These are phyloP conservation scores for Camellia japonica DNA, from an alignment of 148 eudicot genomes.

Conservation along the genomic window DNA sequence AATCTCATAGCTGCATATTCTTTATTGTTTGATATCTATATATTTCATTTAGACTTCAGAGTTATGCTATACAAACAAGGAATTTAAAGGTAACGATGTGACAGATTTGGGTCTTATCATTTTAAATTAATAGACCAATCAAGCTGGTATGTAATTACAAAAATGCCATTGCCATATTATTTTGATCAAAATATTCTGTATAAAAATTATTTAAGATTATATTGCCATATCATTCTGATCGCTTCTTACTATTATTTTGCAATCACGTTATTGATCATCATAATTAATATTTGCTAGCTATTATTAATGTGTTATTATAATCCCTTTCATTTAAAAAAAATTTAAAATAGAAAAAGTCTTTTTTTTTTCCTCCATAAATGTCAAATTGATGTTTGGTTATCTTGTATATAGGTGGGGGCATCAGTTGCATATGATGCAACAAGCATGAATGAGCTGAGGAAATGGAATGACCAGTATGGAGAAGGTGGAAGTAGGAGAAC, in stretches of 20 bases:
- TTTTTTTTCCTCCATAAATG: background rate
- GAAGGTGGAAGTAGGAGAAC: constrained; percentile 94
- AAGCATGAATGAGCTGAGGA: constrained; percentile 93
- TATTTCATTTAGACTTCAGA: background rate
- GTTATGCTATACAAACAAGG: background rate
- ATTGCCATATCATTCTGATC: background rate
- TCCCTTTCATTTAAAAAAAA: background rate
- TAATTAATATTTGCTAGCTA: too few species aligned
- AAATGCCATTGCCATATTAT: too few species aligned
- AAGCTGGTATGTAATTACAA: too few species aligned
- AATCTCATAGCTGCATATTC: background rate
- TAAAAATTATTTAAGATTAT: background rate
- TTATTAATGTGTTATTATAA: background rate
- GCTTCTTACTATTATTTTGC: background rate
- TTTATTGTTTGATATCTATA: background rate
- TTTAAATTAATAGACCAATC: background rate
- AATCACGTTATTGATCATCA: too few species aligned
- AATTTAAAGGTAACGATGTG: background rate
- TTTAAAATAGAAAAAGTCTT: background rate
- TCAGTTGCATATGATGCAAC: constrained; percentile 91
- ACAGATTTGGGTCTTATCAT: background rate
- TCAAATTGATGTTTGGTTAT: background rate
- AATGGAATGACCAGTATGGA: constrained; percentile 97
- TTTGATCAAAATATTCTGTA: background rate
- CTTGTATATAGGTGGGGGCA: constrained; percentile 72